Conservation (phyloP, 768 basidiomycete genomes). For the Solioccasus polychromus region DNA sequence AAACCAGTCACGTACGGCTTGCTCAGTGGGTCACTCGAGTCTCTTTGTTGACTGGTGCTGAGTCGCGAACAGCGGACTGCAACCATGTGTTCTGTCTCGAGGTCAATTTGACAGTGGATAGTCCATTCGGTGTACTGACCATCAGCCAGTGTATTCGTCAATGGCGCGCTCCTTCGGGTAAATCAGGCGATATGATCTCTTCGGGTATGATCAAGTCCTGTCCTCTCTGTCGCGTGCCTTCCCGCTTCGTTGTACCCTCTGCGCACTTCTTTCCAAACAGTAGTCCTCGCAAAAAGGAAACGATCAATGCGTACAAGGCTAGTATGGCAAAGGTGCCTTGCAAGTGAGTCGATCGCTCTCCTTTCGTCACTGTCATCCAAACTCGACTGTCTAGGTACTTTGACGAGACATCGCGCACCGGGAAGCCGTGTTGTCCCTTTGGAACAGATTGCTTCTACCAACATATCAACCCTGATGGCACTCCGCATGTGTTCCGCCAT, state of each 20-base stretch:
- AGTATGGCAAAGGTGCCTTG: conserved; percentile 74
- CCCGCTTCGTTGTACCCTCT: conserved; percentile 71
- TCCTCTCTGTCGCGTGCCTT: conserved; percentile 68
- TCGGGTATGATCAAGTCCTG: conserved; percentile 72
- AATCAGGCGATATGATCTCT: conserved; percentile 46
- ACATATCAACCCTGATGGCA: conserved; percentile 66
- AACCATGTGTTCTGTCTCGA: conserved; percentile 75
- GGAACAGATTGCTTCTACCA: conserved; percentile 81
- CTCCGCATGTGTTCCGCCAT: conserved; percentile 50
- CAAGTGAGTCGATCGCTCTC: conserved; percentile 40
- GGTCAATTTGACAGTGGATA: conserved; percentile 37
- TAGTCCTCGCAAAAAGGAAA: conserved; percentile 48
- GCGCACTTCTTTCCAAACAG: conserved; percentile 61
- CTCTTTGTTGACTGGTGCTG: conserved; percentile 3
- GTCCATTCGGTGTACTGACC: conserved; percentile 4
- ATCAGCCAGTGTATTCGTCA: conserved; percentile 64
- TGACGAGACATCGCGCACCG: conserved; percentile 42
- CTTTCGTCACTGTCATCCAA: neutral
- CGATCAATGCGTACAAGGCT: conserved; percentile 58
- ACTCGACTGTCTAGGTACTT: conserved; percentile 50
- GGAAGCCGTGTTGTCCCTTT: conserved; percentile 67
- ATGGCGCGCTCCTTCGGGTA: conserved; percentile 67
- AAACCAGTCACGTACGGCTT: conserved; percentile 67
- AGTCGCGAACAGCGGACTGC: conserved; percentile 51
- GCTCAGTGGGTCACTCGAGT: conserved; percentile 45